Conservation (phyloP, 2,329 filamentous ascomycete species). For the Trichoderma sp. region DNA sequence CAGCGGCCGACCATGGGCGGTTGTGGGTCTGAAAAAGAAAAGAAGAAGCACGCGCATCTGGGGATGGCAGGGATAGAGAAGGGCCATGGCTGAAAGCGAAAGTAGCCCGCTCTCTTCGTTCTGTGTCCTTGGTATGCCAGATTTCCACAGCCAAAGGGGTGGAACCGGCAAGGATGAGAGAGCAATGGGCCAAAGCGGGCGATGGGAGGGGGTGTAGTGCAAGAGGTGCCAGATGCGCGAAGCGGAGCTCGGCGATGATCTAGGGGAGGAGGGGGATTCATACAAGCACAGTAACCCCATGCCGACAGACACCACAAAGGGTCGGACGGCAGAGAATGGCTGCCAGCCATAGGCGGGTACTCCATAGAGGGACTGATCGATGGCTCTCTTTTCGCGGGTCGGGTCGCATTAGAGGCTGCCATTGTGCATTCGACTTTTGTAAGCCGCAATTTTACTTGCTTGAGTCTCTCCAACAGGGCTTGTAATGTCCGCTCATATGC, state of each 20-base stretch:
- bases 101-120: neutral
- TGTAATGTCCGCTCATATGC: neutral
- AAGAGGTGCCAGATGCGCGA: constrained; percentile 1
- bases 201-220: constrained; percentile 10
- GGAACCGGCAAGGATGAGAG: constrained; percentile 14
- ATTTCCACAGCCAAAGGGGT: constrained; percentile 20
- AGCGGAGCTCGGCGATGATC: constrained; percentile 17
- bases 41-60: constrained; percentile 21
- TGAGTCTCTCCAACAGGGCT: neutral
- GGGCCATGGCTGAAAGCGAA: constrained; percentile 2
- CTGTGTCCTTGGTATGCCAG: constrained; percentile 23
- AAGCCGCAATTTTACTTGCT: neutral
- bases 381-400: neutral
- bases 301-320: neutral
- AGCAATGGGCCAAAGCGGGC: neutral
- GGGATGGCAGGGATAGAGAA: constrained; percentile 19
- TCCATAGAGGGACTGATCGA: neutral
- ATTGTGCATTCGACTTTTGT: neutral
- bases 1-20: constrained; percentile 13
- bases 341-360: neutral
- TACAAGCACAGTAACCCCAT: neutral
- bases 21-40: constrained; percentile 17
- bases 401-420: neutral
- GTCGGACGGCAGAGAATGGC: neutral
- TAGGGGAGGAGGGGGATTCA: neutral